Percentiles rank a stretch among this genome's conserved stretches.
Evolutionary conservation across 2,329 filamentous ascomycete species (phyloP).

Genomic region (Teratosphaeria viscida): DNA sequence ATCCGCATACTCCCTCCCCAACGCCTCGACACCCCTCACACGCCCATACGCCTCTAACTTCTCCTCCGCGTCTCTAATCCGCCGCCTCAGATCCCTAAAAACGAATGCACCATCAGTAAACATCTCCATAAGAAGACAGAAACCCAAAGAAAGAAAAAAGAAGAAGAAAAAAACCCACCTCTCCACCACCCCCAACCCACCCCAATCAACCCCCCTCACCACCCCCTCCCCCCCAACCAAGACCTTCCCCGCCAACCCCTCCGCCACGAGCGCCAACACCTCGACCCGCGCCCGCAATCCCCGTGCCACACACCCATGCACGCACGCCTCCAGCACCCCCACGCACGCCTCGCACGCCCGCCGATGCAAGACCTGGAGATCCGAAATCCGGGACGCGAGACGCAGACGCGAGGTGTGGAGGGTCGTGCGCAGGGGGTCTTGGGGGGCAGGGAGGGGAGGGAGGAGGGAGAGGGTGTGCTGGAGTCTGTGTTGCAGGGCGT

Average conservation of each 20-base stretch:
- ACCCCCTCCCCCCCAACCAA: constrained; percentile 15
- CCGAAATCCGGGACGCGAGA: constrained; percentile 25
- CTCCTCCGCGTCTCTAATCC: constrained; percentile 24
- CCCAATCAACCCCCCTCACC: constrained; percentile 21
- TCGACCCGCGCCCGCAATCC: constrained; percentile 33
- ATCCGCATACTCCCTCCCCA: constrained; percentile 30
- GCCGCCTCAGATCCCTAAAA: constrained; percentile 18
- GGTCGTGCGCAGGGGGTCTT: not conserved
- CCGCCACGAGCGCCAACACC: constrained; percentile 31
- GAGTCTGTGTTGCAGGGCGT: constrained; percentile 20
- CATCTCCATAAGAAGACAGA: not conserved
- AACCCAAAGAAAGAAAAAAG: not conserved
- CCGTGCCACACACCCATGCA: constrained; percentile 35
- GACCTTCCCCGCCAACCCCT: constrained; percentile 31
- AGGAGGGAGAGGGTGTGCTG: not conserved
- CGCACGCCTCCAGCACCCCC: constrained; percentile 36
- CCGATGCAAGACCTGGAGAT: constrained; percentile 28
- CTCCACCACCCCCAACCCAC: constrained; percentile 16
- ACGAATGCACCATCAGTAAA: not conserved
- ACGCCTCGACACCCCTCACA: constrained; percentile 28
- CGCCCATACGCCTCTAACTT: constrained; percentile 28
- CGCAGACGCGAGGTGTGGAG: constrained; percentile 22
- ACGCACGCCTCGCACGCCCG: constrained; percentile 29
- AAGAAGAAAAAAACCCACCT: constrained; percentile 5
- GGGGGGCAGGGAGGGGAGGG: too few relatives aligned